These are phyloP conservation scores for Irpex rosettiformis DNA, from an alignment of 1,284 basidiomycete species.

Conservation along the genomic window DNA sequence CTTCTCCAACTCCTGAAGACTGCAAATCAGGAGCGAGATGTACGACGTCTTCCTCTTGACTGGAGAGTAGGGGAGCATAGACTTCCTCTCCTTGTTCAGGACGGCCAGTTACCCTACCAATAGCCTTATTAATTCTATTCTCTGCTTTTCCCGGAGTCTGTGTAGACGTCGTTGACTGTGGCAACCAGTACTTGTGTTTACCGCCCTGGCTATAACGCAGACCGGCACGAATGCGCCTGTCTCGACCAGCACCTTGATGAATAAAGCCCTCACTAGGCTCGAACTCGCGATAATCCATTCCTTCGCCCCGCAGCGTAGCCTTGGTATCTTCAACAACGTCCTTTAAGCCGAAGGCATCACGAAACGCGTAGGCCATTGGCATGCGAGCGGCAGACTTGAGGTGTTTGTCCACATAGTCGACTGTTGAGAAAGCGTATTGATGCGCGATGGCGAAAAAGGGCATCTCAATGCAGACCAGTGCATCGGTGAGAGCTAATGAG, in stretches of 20 bases:
- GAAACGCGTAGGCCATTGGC: conserved; percentile 81
- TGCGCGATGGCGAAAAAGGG: conserved; percentile 95
- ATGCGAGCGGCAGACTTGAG: conserved; percentile 80
- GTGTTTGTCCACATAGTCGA: conserved; percentile 75
- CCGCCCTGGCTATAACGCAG: conserved; percentile 89
- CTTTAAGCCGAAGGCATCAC: conserved; percentile 82
- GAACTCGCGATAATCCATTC: conserved; percentile 94
- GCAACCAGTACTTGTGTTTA: conserved; percentile 87
- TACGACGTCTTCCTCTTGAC: conserved; percentile 64
- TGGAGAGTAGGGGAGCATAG: conserved; percentile 72
- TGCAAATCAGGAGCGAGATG: conserved; percentile 60
- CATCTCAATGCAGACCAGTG: conserved; percentile 96
- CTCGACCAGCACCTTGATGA: conserved; percentile 82
- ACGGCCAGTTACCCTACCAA: conserved; percentile 39
- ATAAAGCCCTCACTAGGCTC: conserved; percentile 93
- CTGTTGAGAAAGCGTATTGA: conserved; percentile 82
- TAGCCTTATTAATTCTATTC: conserved; percentile 39
- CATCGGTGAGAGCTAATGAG: conserved; percentile 86
- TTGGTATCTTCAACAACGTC: conserved; percentile 90
- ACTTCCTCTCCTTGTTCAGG: conserved; percentile 56
- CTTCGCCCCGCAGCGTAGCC: conserved; percentile 81
- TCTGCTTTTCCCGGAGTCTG: conserved; percentile 37
- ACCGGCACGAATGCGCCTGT: conserved; percentile 83
- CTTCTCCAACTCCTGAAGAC: conserved; percentile 36
- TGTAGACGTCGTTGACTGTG: conserved; percentile 53